These are phyloP conservation scores for Penicillium olsonii DNA, from an alignment of 2,329 filamentous ascomycete species.

Conservation along the genomic window DNA sequence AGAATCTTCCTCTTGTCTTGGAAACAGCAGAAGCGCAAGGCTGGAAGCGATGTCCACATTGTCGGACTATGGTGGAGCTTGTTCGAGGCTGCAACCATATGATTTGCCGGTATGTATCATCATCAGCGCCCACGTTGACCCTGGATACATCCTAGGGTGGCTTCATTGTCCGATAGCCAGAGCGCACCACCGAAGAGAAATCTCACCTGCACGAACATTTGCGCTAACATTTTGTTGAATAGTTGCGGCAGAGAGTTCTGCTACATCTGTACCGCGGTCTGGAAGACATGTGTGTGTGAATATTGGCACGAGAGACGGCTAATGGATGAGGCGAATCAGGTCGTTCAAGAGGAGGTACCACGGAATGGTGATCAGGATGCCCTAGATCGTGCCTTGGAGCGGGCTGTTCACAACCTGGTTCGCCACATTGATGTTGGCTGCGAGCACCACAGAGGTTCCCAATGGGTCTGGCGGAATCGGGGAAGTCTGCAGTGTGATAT, in stretches of 20 bases:
- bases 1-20: constrained; percentile 9
- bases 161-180: too few relatives aligned
- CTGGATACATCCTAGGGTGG: too few relatives aligned
- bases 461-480: constrained; percentile 6
- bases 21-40: constrained; percentile 5
- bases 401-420: constrained; percentile 2
- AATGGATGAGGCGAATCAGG: constrained; percentile 1
- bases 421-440: constrained; percentile 11
- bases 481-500: constrained; percentile 1
- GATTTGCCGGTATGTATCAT: constrained; percentile 14
- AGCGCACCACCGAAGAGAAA: too few relatives aligned
- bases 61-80: constrained; percentile 18
- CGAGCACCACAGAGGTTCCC: constrained; percentile 12
- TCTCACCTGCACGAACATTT: too few relatives aligned
- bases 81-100: constrained; percentile 20
- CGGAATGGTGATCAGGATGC: neutral
- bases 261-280: constrained; percentile 6
- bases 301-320: constrained; percentile 14
- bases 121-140: too few relatives aligned
- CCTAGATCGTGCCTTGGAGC: constrained; percentile 7
- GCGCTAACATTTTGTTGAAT: neutral
- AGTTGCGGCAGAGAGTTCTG: constrained; percentile 15
- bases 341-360: constrained; percentile 9
- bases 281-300: constrained; percentile 12
- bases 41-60: constrained; percentile 18